Evolutionary conservation across 2,329 filamentous ascomycete genomes (phyloP).

Genomic region (Fulvia fulva): DNA sequence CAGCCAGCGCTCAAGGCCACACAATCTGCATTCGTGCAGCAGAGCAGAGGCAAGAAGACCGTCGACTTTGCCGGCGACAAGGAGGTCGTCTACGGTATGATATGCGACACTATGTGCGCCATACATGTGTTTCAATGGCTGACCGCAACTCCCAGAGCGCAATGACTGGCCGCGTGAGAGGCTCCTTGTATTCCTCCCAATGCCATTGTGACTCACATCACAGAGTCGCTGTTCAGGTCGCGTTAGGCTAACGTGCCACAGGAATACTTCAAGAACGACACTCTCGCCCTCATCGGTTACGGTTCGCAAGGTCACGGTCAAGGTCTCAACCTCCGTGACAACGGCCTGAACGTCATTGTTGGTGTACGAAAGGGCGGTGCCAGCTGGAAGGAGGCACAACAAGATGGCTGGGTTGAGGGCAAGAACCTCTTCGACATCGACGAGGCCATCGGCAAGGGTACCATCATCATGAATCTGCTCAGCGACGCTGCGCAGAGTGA

Average conservation of each 20-base stretch:
- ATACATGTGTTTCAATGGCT: constrained; percentile 23
- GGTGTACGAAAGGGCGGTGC: constrained; percentile 97
- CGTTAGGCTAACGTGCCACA: constrained; percentile 41
- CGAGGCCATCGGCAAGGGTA: constrained; percentile 88
- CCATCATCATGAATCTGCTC: constrained; percentile 99
- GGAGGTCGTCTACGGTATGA: constrained; percentile 86
- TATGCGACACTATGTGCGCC: constrained; percentile 41
- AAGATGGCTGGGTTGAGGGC: constrained; percentile 97
- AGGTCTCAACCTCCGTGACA: constrained; percentile 99
- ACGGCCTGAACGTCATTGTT: constrained; percentile 97
- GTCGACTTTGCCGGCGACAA: constrained; percentile 96
- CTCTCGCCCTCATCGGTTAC: constrained; percentile 97
- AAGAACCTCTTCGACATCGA: constrained; percentile 99
- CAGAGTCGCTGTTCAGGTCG: neutral
- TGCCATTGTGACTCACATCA: constrained; percentile 8
- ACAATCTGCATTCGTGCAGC: constrained; percentile 47
- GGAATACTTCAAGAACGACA: constrained; percentile 99
- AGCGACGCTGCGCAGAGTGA: constrained; percentile 96
- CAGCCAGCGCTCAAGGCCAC: constrained; percentile 45
- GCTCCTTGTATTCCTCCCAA: constrained; percentile 67
- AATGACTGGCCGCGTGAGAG: constrained; percentile 98
- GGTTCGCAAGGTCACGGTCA: constrained; percentile 97
- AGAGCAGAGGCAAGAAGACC: constrained; percentile 89
- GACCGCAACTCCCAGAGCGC: constrained; percentile 63
- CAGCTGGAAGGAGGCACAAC: constrained; percentile 95